These are phyloP conservation scores for Metschnikowia lunata DNA, from an alignment of 805 yeast genomes.

Conservation along the genomic window DNA sequence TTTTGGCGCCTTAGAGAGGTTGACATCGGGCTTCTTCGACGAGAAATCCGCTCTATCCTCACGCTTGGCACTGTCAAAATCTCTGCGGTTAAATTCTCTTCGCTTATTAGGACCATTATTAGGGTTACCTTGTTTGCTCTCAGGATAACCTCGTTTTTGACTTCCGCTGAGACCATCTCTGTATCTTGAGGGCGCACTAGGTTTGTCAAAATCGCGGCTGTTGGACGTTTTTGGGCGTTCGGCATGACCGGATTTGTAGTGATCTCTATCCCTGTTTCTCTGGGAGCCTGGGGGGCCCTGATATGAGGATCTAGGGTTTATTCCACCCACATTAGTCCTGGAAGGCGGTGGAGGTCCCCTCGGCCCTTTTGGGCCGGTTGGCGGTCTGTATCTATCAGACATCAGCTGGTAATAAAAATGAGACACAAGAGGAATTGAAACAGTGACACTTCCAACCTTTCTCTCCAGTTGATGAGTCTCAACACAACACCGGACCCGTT, in stretches of 20 bases:
- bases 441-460: no score
- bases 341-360: slow-evolving; percentile 12
- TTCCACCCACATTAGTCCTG: slow-evolving; percentile 10
- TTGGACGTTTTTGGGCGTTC: no score
- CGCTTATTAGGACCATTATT: slow-evolving; percentile 6
- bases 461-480: not conserved
- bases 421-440: not conserved
- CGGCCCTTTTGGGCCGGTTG: slow-evolving; percentile 18
- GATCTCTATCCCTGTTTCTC: no score
- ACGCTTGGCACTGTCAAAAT: not conserved
- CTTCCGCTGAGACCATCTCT: slow-evolving; percentile 1
- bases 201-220: slow-evolving; percentile 8
- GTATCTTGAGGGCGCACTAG: slow-evolving; percentile 15
- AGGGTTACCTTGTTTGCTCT: not conserved
- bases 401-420: slow-evolving; percentile 1
- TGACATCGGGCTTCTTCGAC: slow-evolving; percentile 1
- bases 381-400: slow-evolving; percentile 21
- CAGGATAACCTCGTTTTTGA: slow-evolving; percentile 7
- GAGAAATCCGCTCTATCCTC: slow-evolving; percentile 1
- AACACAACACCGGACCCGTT: not conserved
- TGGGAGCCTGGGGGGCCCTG: no score
- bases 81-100: slow-evolving; percentile 7
- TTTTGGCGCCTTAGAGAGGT: not conserved
- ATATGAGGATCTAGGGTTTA: slow-evolving; percentile 4
- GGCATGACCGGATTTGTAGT: no score